Conservation (phyloP, 2,329 filamentous ascomycete species). For the Exserohilum turcica region DNA sequence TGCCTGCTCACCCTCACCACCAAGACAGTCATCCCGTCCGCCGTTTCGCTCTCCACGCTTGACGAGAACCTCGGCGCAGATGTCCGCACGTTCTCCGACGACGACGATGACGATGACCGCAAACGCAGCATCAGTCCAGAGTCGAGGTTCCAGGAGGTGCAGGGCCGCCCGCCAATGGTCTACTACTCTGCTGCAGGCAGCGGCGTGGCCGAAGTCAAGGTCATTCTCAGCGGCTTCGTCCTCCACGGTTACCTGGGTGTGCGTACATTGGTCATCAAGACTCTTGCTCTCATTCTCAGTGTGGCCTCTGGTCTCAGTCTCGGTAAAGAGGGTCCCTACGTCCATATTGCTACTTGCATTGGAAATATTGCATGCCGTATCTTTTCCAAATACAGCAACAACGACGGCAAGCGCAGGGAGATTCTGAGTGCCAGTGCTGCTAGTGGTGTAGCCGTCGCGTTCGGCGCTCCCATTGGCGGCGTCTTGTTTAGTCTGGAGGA, state of each 20-base stretch:
- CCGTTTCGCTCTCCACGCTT: slow-evolving; percentile 82
- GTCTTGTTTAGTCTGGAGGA: slow-evolving; percentile 94
- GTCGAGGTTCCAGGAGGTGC: slow-evolving; percentile 47
- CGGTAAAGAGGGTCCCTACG: slow-evolving; percentile 93
- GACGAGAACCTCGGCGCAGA: slow-evolving; percentile 87
- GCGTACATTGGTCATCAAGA: slow-evolving; percentile 85
- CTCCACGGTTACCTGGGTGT: slow-evolving; percentile 92
- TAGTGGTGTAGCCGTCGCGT: slow-evolving; percentile 90
- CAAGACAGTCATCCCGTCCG: slow-evolving; percentile 92
- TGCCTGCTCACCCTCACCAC: slow-evolving; percentile 84
- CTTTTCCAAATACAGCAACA: slow-evolving; percentile 92
- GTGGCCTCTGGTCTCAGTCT: slow-evolving; percentile 91
- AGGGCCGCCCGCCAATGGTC: slow-evolving; percentile 71
- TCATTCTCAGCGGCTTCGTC: slow-evolving; percentile 97
- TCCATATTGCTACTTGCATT: slow-evolving; percentile 95
- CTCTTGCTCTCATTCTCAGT: slow-evolving; percentile 79
- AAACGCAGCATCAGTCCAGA: slow-evolving; percentile 51
- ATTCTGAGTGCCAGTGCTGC: slow-evolving; percentile 91
- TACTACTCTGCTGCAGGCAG: slow-evolving; percentile 97
- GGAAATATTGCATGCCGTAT: slow-evolving; percentile 93
- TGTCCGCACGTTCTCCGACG: slow-evolving; percentile 45
- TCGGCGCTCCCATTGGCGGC: slow-evolving; percentile 87
- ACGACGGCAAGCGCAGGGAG: slow-evolving; percentile 92
- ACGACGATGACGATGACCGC: slow-evolving; percentile 50
- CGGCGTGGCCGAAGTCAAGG: slow-evolving; percentile 94